A percentile compares a stretch with the other conserved stretches of the same genome.
Evolutionary conservation across 2,329 filamentous ascomycete genomes (phyloP).

Genomic region (Colletotrichum phormii): DNA sequence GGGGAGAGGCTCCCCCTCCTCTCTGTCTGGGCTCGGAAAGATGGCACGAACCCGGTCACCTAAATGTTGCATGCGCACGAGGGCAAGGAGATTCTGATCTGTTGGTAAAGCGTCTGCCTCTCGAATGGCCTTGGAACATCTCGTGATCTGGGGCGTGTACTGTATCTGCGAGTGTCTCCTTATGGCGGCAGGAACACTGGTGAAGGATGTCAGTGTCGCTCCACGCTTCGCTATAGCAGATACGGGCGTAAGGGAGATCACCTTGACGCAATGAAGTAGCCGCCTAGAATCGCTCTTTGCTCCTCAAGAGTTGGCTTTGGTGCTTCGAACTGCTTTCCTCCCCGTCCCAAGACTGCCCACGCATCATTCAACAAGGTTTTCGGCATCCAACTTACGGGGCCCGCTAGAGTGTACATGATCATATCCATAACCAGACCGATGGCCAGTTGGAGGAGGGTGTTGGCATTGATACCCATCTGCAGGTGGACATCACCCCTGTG

Average conservation of each 20-base stretch:
- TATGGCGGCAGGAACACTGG: slow-evolving; percentile 45
- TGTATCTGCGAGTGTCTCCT: slow-evolving; percentile 46
- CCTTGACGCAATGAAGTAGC: slow-evolving; percentile 52
- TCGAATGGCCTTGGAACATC: slow-evolving; percentile 48
- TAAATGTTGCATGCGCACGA: slow-evolving; percentile 49
- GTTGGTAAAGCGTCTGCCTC: slow-evolving; percentile 29
- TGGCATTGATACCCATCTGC: slow-evolving; percentile 50
- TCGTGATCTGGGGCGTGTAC: slow-evolving; percentile 47
- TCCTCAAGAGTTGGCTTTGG: slow-evolving; percentile 47
- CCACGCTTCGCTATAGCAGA: background rate
- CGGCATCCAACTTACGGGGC: slow-evolving; percentile 37
- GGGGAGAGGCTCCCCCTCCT: background rate
- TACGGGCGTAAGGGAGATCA: slow-evolving; percentile 28
- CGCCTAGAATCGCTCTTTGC: slow-evolving; percentile 53
- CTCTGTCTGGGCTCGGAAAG: slow-evolving; percentile 40
- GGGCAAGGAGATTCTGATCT: slow-evolving; percentile 42
- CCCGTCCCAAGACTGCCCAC: slow-evolving; percentile 40
- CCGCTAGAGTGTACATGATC: slow-evolving; percentile 45
- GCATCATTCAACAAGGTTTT: slow-evolving; percentile 49
- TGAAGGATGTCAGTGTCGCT: accelerated
- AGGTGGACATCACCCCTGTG: slow-evolving; percentile 53
- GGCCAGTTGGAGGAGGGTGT: slow-evolving; percentile 53
- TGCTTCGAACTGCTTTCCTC: slow-evolving; percentile 28
- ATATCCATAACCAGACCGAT: slow-evolving; percentile 52
- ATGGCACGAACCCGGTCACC: slow-evolving; percentile 44